These are phyloP conservation scores for Botrytis paeoniae DNA, from an alignment of 2,329 filamentous ascomycete species.

Conservation along the genomic window DNA sequence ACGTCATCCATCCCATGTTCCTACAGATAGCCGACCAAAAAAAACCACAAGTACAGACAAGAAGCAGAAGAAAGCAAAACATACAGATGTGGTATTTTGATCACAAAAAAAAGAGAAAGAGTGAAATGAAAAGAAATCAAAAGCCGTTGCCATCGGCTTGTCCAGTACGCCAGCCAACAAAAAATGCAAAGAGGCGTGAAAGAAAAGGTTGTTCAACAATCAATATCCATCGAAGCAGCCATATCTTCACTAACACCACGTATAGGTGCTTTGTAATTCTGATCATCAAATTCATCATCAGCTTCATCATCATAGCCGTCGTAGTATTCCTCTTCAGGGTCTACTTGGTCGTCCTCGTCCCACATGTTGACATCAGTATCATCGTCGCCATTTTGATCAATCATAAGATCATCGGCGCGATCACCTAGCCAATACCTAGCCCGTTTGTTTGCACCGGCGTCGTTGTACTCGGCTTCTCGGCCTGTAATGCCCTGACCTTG, in stretches of 20 bases:
- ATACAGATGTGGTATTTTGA: constrained; percentile 4
- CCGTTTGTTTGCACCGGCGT: constrained; percentile 68
- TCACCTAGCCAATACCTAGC: constrained; percentile 87
- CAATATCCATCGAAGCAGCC: constrained; percentile 61
- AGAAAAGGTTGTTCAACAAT: constrained; percentile 30
- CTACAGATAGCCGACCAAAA: constrained; percentile 2
- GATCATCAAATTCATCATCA: constrained; percentile 39
- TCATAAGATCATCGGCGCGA: constrained; percentile 45
- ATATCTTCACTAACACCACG: constrained; percentile 62
- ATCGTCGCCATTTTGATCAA: constrained; percentile 40
- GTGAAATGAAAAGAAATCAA: not conserved
- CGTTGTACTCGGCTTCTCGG: constrained; percentile 35
- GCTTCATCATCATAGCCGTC: constrained; percentile 38
- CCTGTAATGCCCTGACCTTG: constrained; percentile 39
- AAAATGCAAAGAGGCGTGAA: not conserved
- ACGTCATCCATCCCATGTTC: constrained; percentile 20
- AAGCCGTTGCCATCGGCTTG: constrained; percentile 23
- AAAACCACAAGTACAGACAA: constrained; percentile 22
- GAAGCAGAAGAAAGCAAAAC: constrained; percentile 13
- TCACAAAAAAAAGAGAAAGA: not conserved
- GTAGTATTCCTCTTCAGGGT: constrained; percentile 45
- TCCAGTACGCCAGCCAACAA: constrained; percentile 18
- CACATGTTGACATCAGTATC: constrained; percentile 42
- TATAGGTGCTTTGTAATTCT: constrained; percentile 46
- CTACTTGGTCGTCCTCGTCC: constrained; percentile 46